Evolutionary conservation across 1,284 basidiomycete species (phyloP), one percentile per base, ranked within the genome.

Genomic region (Cronartium quercuum): DNA sequence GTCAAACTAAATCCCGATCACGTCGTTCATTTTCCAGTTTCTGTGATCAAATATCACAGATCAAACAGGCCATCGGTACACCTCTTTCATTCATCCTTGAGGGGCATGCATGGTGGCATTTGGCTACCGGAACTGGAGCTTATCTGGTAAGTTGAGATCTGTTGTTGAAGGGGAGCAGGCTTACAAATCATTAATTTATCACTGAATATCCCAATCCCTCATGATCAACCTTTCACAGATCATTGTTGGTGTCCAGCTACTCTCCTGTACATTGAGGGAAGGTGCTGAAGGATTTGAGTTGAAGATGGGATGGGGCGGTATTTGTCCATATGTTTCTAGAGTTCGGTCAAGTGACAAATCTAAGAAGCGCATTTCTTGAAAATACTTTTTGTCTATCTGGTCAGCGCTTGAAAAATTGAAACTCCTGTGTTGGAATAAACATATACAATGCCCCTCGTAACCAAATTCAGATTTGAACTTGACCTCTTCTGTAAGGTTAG

Each of bases 81-180:
- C 80, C 80, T 0, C 60, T 13, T 44, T 74, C 51, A 67, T 73
- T 51, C 35, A 15, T 77, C 40, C 40, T 61, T 42, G 41, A 63
- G 81, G 81, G 83, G 13, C 83, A 84, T 77, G 83, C 81, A 2
- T 84, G 83, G 81, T 86, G 85, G 85, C 85, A 86, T 78, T 78
- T 85, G 24, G 78, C 84, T 76, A 86, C 85, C 0, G 83, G 84
- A 5, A 82, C 82, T 61, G 85, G 85, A 5, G 79, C 83, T 1
- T 84, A 82, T 37, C 21, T 75, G 9, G 70, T 74, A 55, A 74
- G 63, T 51, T 12, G 29, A 24, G n/a, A n/a, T n/a, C n/a, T n/a
- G n/a, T n/a, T n/a, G n/a, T n/a, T n/a, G n/a, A n/a, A n/a, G n/a
- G n/a, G n/a, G n/a, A n/a, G n/a, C n/a, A n/a, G n/a, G n/a, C n/a